A percentile compares a stretch with the other conserved stretches of the same genome.
These are phyloP conservation scores for Perilla frutescens DNA, from an alignment of 257 asterid species.

Conservation along the genomic window DNA sequence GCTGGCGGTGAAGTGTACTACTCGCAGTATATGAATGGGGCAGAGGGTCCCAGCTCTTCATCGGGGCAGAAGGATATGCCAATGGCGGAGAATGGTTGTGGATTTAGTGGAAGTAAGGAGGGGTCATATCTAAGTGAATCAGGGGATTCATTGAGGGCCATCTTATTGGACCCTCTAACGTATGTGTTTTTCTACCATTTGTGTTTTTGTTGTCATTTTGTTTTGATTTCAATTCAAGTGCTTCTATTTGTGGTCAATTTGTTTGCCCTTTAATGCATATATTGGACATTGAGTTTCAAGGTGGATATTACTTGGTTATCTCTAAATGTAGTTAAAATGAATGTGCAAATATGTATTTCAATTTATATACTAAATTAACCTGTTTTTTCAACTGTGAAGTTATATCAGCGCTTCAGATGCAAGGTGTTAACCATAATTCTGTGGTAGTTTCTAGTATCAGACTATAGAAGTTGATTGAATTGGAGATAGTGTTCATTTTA, in stretches of 20 bases:
- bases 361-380: not conserved
- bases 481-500: not conserved
- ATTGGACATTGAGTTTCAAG: not conserved
- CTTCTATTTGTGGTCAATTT: not conserved
- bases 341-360: not conserved
- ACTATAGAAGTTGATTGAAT: not conserved
- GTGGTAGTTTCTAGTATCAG: slow-evolving; percentile 3
- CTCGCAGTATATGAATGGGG: slow-evolving; percentile 58
- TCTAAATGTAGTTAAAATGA: not conserved
- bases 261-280: not conserved
- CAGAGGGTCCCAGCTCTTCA: slow-evolving; percentile 61
- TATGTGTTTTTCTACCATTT: slow-evolving; percentile 42
- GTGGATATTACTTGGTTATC: slow-evolving; percentile 26
- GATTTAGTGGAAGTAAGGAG: slow-evolving; percentile 82
- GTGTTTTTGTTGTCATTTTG: not conserved
- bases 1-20: slow-evolving; percentile 58
- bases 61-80: slow-evolving; percentile 57
- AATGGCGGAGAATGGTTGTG: slow-evolving; percentile 60
- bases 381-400: not conserved
- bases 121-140: slow-evolving; percentile 57
- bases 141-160: slow-evolving; percentile 74
- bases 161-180: slow-evolving; percentile 89
- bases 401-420: not conserved
- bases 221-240: not conserved
- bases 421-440: not conserved